Conservation (phyloP, 2,329 filamentous ascomycete genomes). For the Diaporthe batatas region DNA sequence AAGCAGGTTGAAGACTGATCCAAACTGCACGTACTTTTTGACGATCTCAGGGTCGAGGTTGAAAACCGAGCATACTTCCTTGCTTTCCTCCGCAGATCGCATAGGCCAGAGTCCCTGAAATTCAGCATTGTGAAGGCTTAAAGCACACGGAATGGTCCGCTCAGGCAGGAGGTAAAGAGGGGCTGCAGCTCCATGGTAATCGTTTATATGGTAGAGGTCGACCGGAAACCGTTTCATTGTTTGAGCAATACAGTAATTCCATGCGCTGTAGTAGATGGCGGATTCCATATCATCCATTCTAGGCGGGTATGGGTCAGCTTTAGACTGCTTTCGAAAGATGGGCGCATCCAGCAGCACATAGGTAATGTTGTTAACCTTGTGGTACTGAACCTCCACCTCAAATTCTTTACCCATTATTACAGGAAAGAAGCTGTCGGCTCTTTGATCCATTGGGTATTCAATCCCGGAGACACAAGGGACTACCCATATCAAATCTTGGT, state of each 20-base stretch:
- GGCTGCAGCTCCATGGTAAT: slow-evolving; percentile 58
- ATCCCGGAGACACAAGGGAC: slow-evolving; percentile 74
- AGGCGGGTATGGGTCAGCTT: slow-evolving; percentile 73
- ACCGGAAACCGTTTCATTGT: slow-evolving; percentile 69
- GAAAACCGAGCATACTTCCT: slow-evolving; percentile 75
- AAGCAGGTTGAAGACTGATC: slow-evolving; percentile 76
- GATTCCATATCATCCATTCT: slow-evolving; percentile 78
- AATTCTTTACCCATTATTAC: slow-evolving; percentile 72
- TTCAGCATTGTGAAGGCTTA: slow-evolving; percentile 78
- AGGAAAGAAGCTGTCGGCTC: slow-evolving; percentile 71
- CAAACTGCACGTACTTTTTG: slow-evolving; percentile 74
- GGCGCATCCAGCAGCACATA: slow-evolving; percentile 77
- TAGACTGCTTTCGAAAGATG: slow-evolving; percentile 74
- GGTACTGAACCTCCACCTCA: slow-evolving; percentile 74
- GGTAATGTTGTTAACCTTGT: slow-evolving; percentile 74
- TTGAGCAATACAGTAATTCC: slow-evolving; percentile 78
- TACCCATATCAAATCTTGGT: slow-evolving; percentile 76
- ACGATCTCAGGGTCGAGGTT: slow-evolving; percentile 70
- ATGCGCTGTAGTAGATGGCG: slow-evolving; percentile 77
- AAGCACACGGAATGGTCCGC: slow-evolving; percentile 68
- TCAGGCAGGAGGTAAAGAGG: slow-evolving; percentile 74
- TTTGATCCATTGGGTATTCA: slow-evolving; percentile 71
- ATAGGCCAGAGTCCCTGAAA: slow-evolving; percentile 79
- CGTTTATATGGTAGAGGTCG: slow-evolving; percentile 56
- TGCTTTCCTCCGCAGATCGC: slow-evolving; percentile 70